These are phyloP conservation scores for Alternaria dauci DNA, from an alignment of 2,329 filamentous ascomycete species.

Conservation along the genomic window DNA sequence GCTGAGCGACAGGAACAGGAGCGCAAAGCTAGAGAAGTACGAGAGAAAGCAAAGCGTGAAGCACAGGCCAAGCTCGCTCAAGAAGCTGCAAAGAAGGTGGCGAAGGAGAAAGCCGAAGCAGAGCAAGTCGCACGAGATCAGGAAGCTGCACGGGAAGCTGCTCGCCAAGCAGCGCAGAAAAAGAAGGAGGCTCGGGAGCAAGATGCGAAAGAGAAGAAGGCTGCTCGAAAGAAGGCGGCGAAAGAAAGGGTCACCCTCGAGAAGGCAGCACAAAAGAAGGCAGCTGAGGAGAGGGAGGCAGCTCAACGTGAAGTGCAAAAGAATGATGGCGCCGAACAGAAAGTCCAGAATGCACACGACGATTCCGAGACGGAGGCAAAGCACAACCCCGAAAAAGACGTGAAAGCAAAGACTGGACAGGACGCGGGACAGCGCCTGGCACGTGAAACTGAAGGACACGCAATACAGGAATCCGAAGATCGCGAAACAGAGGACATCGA, in stretches of 20 bases:
- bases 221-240: not conserved
- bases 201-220: constrained; percentile 3
- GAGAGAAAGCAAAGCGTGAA: not conserved
- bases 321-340: not conserved
- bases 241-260: not conserved
- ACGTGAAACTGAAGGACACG: not conserved
- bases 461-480: too few species aligned
- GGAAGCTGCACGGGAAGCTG: not conserved
- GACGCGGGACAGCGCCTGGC: not conserved
- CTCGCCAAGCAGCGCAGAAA: not conserved
- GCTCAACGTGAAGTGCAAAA: not conserved
- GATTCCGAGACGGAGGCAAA: not conserved
- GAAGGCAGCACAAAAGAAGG: not conserved
- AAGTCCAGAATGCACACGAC: not conserved
- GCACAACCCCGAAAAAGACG: not conserved
- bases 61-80: not conserved
- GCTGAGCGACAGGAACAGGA: not conserved
- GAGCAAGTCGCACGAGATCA: not conserved
- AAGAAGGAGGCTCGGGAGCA: not conserved
- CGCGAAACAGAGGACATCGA: too few species aligned
- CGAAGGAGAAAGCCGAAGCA: not conserved
- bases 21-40: not conserved
- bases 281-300: not conserved
- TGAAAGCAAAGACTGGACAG: not conserved
- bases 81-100: not conserved